These are phyloP conservation scores for Hypocreales sp. DNA, from an alignment of 2,329 filamentous ascomycete species.

Conservation along the genomic window DNA sequence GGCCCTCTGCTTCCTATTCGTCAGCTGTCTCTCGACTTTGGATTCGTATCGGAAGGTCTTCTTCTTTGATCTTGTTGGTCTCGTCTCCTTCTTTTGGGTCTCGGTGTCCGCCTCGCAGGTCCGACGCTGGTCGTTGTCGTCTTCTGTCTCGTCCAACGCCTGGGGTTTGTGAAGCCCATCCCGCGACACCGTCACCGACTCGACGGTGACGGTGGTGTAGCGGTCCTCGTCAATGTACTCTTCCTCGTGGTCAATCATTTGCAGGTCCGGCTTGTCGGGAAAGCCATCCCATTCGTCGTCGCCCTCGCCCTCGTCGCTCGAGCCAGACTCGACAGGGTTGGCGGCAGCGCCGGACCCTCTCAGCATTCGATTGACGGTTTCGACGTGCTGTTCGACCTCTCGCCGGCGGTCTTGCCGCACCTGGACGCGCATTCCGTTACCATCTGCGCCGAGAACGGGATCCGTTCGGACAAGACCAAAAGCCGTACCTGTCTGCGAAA, in stretches of 20 bases:
- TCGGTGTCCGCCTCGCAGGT: constrained; percentile 12
- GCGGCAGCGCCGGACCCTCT: constrained; percentile 36
- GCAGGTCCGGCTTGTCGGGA: constrained; percentile 28
- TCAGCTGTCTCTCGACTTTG: constrained; percentile 68
- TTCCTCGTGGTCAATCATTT: constrained; percentile 63
- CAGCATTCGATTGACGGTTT: constrained; percentile 57
- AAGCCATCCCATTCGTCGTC: constrained; percentile 52
- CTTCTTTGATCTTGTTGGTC: constrained; percentile 42
- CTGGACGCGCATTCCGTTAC: too few species aligned
- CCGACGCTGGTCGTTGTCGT: constrained; percentile 14
- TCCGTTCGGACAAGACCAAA: not conserved
- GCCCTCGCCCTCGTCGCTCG: constrained; percentile 22
- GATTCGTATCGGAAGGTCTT: constrained; percentile 87
- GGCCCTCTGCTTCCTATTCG: constrained; percentile 53
- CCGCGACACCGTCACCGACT: constrained; percentile 67
- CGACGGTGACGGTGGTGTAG: constrained; percentile 88
- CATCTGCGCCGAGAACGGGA: too few species aligned
- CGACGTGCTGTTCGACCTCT: constrained; percentile 70
- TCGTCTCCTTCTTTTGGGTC: constrained; percentile 14
- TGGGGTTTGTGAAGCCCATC: constrained; percentile 50
- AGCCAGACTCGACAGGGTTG: constrained; percentile 22
- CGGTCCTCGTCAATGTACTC: constrained; percentile 95
- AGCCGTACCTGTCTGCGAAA: constrained; percentile 55
- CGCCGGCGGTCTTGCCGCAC: constrained; percentile 67
- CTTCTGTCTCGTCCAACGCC: constrained; percentile 21